Percentiles rank a stretch among this genome's conserved stretches.
Conservation (phyloP, 2,329 filamentous ascomycete genomes). For the Magnaporthiopsis rhizophila region DNA sequence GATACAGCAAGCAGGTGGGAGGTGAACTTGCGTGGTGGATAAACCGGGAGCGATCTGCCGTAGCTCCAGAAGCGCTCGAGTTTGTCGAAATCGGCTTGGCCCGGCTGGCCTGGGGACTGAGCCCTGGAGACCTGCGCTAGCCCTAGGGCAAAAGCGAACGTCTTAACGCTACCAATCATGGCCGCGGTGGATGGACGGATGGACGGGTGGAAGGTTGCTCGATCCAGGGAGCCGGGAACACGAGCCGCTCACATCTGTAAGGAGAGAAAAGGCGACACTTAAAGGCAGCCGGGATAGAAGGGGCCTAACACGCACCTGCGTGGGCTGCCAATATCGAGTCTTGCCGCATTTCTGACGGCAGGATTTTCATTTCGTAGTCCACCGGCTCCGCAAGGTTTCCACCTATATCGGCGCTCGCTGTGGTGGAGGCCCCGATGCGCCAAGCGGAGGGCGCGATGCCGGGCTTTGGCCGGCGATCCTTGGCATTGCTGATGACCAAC, state of each 20-base stretch:
- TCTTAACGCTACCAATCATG: neutral
- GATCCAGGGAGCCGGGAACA: neutral
- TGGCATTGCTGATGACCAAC: neutral
- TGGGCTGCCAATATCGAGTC: too few species aligned
- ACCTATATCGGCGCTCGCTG: neutral
- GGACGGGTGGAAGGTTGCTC: neutral
- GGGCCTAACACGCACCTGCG: neutral
- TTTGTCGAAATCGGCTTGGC: neutral
- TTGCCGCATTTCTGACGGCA: neutral
- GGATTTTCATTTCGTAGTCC: neutral
- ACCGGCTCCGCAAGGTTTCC: neutral
- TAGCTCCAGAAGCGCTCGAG: constrained; percentile 14
- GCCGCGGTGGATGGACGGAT: neutral
- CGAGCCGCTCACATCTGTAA: too few species aligned
- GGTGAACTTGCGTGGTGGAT: constrained; percentile 37
- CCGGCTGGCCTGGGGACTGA: neutral
- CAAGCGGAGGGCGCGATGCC: neutral
- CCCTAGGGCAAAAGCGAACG: neutral
- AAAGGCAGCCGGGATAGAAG: neutral
- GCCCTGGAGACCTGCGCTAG: neutral
- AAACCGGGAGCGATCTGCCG: constrained; percentile 37
- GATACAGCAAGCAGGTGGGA: constrained; percentile 15
- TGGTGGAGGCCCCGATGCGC: neutral
- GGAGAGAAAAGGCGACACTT: neutral
- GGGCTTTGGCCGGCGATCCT: neutral